phyloP scores from a whole-genome alignment of 225 moss, liverwort and hornwort species.

The Marchantia paleacea region DNA sequence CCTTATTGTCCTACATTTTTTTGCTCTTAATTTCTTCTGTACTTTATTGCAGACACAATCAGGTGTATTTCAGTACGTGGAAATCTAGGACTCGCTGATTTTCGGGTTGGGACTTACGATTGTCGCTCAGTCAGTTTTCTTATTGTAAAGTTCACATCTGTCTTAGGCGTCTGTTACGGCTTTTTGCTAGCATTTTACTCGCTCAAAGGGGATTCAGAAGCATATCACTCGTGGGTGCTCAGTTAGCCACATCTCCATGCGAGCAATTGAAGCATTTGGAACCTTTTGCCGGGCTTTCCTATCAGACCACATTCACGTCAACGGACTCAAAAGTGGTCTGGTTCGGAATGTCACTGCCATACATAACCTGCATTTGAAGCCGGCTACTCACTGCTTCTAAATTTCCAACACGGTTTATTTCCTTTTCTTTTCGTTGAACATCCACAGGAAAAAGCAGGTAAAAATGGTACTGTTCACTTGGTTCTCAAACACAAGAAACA shows the following conservation, averaged over 20 bases:
- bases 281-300: background rate
- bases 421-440: background rate
- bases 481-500: constrained; percentile 72
- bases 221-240: background rate
- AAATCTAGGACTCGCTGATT: no score
- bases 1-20: no score
- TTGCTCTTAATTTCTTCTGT: no score
- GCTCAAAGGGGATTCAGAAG: background rate
- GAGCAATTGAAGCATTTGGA: background rate
- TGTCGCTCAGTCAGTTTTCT: no score
- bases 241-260: background rate
- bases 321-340: background rate
- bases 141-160: background rate
- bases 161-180: background rate
- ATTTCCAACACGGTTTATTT: background rate
- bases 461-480: constrained; percentile 48
- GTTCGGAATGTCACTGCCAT: background rate
- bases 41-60: no score
- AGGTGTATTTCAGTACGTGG: no score
- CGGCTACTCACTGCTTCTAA: background rate
- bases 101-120: no score
- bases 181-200: background rate
- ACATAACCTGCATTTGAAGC: background rate
- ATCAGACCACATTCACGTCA: background rate
- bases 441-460: constrained; percentile 63